These are phyloP conservation scores for Dictyostelium intermedium DNA, from an alignment of 78 protist species.

Conservation along the genomic window DNA sequence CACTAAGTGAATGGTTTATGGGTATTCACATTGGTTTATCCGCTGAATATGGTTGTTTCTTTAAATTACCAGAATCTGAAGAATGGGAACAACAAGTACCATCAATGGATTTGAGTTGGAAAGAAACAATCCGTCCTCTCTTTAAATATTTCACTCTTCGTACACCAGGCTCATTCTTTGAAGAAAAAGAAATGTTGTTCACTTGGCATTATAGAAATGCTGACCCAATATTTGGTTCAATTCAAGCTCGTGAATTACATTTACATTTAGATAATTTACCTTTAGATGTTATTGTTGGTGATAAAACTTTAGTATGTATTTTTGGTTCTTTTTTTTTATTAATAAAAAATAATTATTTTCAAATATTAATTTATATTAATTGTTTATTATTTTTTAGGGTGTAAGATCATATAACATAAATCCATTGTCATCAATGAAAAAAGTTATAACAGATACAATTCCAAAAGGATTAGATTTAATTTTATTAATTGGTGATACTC, in stretches of 20 bases:
- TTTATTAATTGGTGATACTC: conserved; percentile 62
- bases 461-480: conserved; percentile 66
- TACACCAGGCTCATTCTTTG: conserved; percentile 80
- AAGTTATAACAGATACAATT: conserved; percentile 25
- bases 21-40: conserved; percentile 74
- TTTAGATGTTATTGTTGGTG: conserved; percentile 67
- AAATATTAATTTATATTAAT: neutral
- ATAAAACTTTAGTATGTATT: conserved; percentile 49
- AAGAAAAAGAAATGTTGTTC: conserved; percentile 76
- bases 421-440: conserved; percentile 57
- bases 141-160: conserved; percentile 74
- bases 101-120: conserved; percentile 65
- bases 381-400: conserved; percentile 20
- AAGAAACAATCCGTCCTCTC: conserved; percentile 70
- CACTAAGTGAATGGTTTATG: conserved; percentile 58
- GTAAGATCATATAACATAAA: conserved; percentile 66
- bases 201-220: conserved; percentile 83
- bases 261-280: conserved; percentile 70
- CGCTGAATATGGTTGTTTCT: conserved; percentile 91
- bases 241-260: conserved; percentile 72
- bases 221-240: conserved; percentile 67
- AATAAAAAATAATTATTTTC: neutral
- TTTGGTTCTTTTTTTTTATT: too few relatives aligned
- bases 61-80: conserved; percentile 23
- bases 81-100: conserved; percentile 67